Percentiles rank a stretch among this genome's conserved stretches.
phyloP scores from a whole-genome alignment of 1,284 basidiomycete genomes.

The Xerocomus nothofagi region DNA sequence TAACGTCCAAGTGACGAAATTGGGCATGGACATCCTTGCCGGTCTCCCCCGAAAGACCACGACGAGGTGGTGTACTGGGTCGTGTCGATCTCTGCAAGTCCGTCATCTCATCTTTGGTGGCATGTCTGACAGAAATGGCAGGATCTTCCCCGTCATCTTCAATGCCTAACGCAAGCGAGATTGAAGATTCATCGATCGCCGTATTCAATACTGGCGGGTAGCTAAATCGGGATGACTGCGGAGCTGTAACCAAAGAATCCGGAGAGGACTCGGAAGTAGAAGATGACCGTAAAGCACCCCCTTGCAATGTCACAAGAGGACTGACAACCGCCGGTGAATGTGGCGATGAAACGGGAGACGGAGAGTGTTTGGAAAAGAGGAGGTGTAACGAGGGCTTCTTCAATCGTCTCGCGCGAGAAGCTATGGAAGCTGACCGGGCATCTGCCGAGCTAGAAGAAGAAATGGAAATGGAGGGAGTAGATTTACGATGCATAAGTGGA shows the following conservation, averaged over 20 bases:
- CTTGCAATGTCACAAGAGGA: conserved; percentile 6
- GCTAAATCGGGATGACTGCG: conserved; percentile 37
- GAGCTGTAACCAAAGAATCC: conserved; percentile 36
- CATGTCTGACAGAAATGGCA: conserved; percentile 9
- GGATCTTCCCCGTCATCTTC: conserved; percentile 23
- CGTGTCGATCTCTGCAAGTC: conserved; percentile 9
- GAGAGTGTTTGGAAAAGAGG: conserved; percentile 51
- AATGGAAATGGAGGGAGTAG: conserved; percentile 41
- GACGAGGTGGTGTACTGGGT: conserved; percentile 1
- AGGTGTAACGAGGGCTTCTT: conserved; percentile 58
- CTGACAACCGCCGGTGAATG: conserved; percentile 16
- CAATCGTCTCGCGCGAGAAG: conserved; percentile 38
- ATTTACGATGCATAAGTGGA: conserved; percentile 39
- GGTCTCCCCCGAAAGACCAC: conserved; percentile 3
- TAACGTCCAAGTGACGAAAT: conserved; percentile 27
- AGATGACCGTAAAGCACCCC: conserved; percentile 19
- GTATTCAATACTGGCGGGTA: conserved; percentile 37
- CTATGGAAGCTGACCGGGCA: conserved; percentile 27
- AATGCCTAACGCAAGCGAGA: conserved; percentile 37
- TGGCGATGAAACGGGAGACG: conserved; percentile 37
- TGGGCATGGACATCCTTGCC: conserved; percentile 13
- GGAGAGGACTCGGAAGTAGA: conserved; percentile 34
- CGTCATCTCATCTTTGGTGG: conserved; percentile 3
- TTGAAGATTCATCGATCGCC: conserved; percentile 36
- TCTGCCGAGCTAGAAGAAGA: conserved; percentile 32